These are phyloP conservation scores for Penicillium ochrochloron DNA, from an alignment of 495 filamentous ascomycete species.

Conservation along the genomic window DNA sequence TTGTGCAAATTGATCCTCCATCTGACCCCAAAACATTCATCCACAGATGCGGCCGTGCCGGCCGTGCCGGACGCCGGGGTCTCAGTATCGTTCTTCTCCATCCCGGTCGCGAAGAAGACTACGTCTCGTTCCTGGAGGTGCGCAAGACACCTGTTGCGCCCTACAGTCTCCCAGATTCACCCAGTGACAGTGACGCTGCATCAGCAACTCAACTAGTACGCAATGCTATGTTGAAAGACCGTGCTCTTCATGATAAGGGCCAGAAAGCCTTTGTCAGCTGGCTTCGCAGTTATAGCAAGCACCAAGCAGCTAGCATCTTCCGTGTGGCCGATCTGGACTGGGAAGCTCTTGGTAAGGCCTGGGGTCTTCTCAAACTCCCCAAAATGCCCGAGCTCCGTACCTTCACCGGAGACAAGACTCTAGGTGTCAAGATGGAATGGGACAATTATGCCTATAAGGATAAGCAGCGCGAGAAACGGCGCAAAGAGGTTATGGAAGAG, in stretches of 20 bases:
- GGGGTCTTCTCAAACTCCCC: slow-evolving; percentile 82
- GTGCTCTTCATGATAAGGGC: slow-evolving; percentile 85
- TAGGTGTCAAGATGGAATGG: slow-evolving; percentile 67
- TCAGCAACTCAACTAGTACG: slow-evolving; percentile 60
- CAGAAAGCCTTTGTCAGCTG: slow-evolving; percentile 92
- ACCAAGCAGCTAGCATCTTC: slow-evolving; percentile 90
- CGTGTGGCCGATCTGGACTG: slow-evolving; percentile 81
- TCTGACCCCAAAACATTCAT: slow-evolving; percentile 94
- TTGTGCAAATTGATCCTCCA: slow-evolving; percentile 90
- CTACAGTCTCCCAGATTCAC: slow-evolving; percentile 54
- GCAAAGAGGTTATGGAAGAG: slow-evolving; percentile 60
- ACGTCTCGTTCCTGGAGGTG: slow-evolving; percentile 83
- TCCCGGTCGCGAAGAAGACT: slow-evolving; percentile 84
- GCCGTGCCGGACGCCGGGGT: slow-evolving; percentile 83
- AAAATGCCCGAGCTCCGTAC: slow-evolving; percentile 90
- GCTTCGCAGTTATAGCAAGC: slow-evolving; percentile 88
- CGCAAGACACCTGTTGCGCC: slow-evolving; percentile 84
- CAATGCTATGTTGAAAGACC: slow-evolving; percentile 65
- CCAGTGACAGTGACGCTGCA: slow-evolving; percentile 61
- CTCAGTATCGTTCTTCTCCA: slow-evolving; percentile 84
- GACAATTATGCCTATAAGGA: slow-evolving; percentile 74
- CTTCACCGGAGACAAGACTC: slow-evolving; percentile 65
- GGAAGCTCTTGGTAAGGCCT: slow-evolving; percentile 77
- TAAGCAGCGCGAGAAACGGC: slow-evolving; percentile 71
- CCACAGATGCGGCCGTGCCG: slow-evolving; percentile 91